Percentiles rank a stretch among this genome's conserved stretches.
These are phyloP conservation scores for Lomentospora prolificans DNA, from an alignment of 2,329 filamentous ascomycete genomes.

Conservation along the genomic window DNA sequence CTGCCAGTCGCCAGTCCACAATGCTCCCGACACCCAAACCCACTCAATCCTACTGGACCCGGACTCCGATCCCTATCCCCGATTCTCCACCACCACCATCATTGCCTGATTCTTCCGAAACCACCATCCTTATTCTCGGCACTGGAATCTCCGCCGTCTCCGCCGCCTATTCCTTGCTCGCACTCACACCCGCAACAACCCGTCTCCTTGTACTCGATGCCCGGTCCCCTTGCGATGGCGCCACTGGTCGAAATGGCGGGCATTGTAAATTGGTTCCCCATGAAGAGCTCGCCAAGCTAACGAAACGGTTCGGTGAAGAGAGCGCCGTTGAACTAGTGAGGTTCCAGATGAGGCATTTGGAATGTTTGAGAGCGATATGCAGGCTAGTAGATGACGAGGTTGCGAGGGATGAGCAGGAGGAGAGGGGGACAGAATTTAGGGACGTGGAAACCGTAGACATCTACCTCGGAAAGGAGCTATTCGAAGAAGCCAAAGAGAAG, in stretches of 20 bases:
- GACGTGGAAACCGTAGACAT: conserved; percentile 38
- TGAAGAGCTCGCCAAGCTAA: conserved; percentile 27
- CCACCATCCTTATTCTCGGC: conserved; percentile 3
- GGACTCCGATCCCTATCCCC: background rate
- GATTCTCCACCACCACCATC: background rate
- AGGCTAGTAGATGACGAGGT: conserved; percentile 3
- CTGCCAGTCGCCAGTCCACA: background rate
- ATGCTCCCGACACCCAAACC: conserved; percentile 28
- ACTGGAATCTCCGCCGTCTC: conserved; percentile 3
- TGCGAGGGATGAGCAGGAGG: conserved; percentile 7
- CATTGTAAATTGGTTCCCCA: conserved; percentile 24
- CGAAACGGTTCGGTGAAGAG: conserved; percentile 20
- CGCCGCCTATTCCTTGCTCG: conserved; percentile 3
- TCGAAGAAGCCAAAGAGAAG: conserved; percentile 20
- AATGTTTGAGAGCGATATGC: conserved; percentile 28
- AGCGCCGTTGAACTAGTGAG: conserved; percentile 28
- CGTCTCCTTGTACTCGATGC: conserved; percentile 17
- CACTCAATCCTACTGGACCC: conserved; percentile 33
- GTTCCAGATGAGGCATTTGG: conserved; percentile 34
- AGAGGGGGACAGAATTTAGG: conserved; percentile 29
- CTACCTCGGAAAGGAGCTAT: conserved; percentile 26
- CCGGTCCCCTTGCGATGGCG: conserved; percentile 18
- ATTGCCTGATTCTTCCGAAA: background rate
- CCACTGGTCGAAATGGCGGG: conserved; percentile 22
- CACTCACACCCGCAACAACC: background rate